Evolutionary conservation across 2,329 filamentous ascomycete genomes (phyloP), one percentile per base, ranked within the genome.

Genomic region (Sphaerulina vaccinii): DNA sequence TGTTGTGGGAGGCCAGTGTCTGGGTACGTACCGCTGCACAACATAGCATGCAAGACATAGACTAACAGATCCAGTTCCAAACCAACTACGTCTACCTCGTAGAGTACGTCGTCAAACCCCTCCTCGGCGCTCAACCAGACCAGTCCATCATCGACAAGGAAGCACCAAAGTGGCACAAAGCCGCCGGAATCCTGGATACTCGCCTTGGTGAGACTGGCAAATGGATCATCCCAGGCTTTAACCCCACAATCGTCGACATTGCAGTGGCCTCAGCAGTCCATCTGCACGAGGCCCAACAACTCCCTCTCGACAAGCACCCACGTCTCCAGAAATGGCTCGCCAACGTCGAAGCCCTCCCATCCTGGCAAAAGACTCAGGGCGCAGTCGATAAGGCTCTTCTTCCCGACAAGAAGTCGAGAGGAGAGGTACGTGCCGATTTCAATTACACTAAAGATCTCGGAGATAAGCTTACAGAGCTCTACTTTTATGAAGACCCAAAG

Each of bases 371-470:
- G 52, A 72, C 70, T 10, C 70, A 73, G 57, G 64, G 51, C 19
- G 64, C 69, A 11, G 71, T 73, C n/a, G 63, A 73, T 40, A 69
- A 70, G 52, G 66, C 65, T 45, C 59, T 71, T 47, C 58, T 67
- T 23, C 66, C 68, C 47, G 62, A 63, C 59, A 62, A 60, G 53
- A 52, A 55, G 42, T 5, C 24, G 24, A 35, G 46, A 22, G 47
- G 47, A 37, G 51, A 63, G 55, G 71, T 75, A 51, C 68, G 70
- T 47, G 72, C 74, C 18, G 71, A 67, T 3, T 68, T 78, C 40
- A 76, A 77, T 55, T 78, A 76, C 62, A 70, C 73, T 35, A 75
- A 75, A 62, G 70, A 72, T 35, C 63, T 74, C 29, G 66, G 66
- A 11, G 52, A 57, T 32, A 69, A 73, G 49, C 65, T 67, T 54